Conservation (phyloP, 2,329 filamentous ascomycete genomes). For the Chaetomium strumarium region DNA sequence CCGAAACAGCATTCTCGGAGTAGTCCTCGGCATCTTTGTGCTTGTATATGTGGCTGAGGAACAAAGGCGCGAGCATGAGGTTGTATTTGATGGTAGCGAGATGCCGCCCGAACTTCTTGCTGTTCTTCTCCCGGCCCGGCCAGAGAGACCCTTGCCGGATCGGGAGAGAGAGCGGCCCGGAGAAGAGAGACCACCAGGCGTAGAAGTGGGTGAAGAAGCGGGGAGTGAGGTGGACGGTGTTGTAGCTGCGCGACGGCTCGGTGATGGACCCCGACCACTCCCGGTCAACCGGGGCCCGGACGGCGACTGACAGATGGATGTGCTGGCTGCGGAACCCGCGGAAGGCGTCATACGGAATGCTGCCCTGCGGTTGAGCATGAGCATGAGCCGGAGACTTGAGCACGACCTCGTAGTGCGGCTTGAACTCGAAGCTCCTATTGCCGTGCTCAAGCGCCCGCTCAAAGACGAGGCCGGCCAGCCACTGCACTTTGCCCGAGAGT, state of each 20-base stretch:
- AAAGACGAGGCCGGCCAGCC: constrained; percentile 86
- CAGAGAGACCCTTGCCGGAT: constrained; percentile 88
- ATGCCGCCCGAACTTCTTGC: constrained; percentile 96
- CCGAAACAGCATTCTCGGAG: constrained; percentile 68
- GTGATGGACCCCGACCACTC: constrained; percentile 76
- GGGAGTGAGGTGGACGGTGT: constrained; percentile 88
- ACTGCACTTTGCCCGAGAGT: constrained; percentile 90
- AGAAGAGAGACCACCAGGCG: constrained; percentile 95
- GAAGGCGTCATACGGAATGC: constrained; percentile 78
- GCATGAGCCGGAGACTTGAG: constrained; percentile 75
- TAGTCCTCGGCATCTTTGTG: constrained; percentile 93
- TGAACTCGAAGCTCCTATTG: constrained; percentile 77
- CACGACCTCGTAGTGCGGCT: constrained; percentile 85
- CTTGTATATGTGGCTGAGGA: constrained; percentile 96
- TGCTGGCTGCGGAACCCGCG: constrained; percentile 93
- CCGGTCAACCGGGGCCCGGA: constrained; percentile 78
- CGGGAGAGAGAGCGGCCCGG: constrained; percentile 87
- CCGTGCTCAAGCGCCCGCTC: constrained; percentile 72
- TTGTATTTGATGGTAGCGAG: constrained; percentile 99
- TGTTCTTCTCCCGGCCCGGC: constrained; percentile 90
- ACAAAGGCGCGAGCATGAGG: constrained; percentile 82
- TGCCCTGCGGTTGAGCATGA: constrained; percentile 55
- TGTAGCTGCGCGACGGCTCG: constrained; percentile 83
- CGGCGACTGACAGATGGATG: constrained; percentile 89
- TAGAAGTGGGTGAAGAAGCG: constrained; percentile 99